These are phyloP conservation scores for Pseudophaeomoniella oleicola DNA, from an alignment of 2,329 filamentous ascomycete genomes.

Conservation along the genomic window DNA sequence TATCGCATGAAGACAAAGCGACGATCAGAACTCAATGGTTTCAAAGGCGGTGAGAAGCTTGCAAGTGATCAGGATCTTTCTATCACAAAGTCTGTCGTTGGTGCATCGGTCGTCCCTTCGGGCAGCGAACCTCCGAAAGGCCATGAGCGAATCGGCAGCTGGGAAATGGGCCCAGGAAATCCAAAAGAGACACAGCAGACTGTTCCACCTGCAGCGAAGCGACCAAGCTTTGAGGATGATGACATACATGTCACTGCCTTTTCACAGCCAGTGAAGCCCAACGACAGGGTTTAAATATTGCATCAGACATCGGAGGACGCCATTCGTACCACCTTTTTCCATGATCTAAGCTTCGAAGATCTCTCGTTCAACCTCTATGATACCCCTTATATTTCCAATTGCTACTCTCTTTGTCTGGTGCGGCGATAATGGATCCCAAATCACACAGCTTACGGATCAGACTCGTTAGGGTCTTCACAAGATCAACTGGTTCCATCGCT, in stretches of 20 bases:
- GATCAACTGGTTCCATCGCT: no score
- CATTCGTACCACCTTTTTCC: no score
- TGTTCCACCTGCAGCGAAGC: conserved; percentile 7
- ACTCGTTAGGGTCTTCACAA: no score
- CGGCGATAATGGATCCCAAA: no score
- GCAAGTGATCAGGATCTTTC: conserved; percentile 39
- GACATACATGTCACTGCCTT: conserved; percentile 23
- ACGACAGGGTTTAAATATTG: conserved; percentile 34
- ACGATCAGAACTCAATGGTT: conserved; percentile 33
- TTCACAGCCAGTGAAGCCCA: conserved; percentile 27
- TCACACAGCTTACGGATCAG: no score
- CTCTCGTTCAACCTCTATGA: no score
- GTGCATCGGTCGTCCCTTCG: conserved; percentile 17
- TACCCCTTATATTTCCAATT: no score
- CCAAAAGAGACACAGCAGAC: conserved; percentile 7
- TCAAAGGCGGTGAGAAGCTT: conserved; percentile 40
- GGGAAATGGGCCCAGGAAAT: conserved; percentile 32
- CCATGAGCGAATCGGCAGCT: conserved; percentile 41
- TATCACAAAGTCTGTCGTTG: conserved; percentile 26
- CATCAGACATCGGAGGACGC: no score
- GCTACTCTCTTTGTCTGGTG: no score
- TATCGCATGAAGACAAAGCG: conserved; percentile 17
- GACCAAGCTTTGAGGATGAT: conserved; percentile 31
- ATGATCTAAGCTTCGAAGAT: no score
- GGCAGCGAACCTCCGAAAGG: conserved; percentile 16